Percentiles rank a stretch among this genome's conserved stretches.
These are phyloP conservation scores for Hymenoscyphus fraxineus DNA, from an alignment of 2,329 filamentous ascomycete species.

Conservation along the genomic window DNA sequence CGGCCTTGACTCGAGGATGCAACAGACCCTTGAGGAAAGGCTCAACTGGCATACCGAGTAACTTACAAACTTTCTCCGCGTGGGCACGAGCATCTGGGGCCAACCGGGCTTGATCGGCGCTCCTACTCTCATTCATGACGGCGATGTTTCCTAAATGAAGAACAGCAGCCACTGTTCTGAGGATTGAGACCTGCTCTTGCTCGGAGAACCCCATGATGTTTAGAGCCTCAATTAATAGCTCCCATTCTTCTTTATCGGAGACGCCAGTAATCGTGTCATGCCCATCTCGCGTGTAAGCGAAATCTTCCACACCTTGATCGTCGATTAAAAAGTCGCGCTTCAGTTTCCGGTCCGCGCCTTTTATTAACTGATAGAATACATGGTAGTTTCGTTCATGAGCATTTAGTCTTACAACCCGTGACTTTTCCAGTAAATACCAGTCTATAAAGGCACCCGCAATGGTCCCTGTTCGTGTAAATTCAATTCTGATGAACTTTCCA, in stretches of 20 bases:
- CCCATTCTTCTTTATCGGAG: slow-evolving; percentile 89
- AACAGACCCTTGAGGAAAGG: slow-evolving; percentile 84
- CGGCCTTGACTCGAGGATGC: slow-evolving; percentile 91
- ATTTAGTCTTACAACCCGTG: slow-evolving; percentile 89
- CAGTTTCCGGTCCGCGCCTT: slow-evolving; percentile 70
- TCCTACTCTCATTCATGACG: slow-evolving; percentile 84
- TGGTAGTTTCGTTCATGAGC: slow-evolving; percentile 91
- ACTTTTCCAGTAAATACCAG: slow-evolving; percentile 98
- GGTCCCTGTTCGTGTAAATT: slow-evolving; percentile 81
- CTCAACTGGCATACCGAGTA: slow-evolving; percentile 81
- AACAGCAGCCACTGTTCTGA: slow-evolving; percentile 85
- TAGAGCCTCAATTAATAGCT: slow-evolving; percentile 85
- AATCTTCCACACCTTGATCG: slow-evolving; percentile 74
- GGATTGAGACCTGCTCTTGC: slow-evolving; percentile 75
- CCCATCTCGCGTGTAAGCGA: slow-evolving; percentile 85
- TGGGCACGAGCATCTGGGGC: slow-evolving; percentile 70
- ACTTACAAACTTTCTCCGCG: slow-evolving; percentile 72
- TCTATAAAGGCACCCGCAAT: slow-evolving; percentile 97
- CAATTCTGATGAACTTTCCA: slow-evolving; percentile 97
- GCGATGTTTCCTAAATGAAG: slow-evolving; percentile 90
- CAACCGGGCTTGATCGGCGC: slow-evolving; percentile 85
- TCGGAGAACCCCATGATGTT: slow-evolving; percentile 89
- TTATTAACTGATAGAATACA: slow-evolving; percentile 92
- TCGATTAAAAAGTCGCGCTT: slow-evolving; percentile 75
- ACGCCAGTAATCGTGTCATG: slow-evolving; percentile 90